phyloP scores from a whole-genome alignment of 2,329 filamentous ascomycete species.

The Lasiodiplodia gonubiensis region DNA sequence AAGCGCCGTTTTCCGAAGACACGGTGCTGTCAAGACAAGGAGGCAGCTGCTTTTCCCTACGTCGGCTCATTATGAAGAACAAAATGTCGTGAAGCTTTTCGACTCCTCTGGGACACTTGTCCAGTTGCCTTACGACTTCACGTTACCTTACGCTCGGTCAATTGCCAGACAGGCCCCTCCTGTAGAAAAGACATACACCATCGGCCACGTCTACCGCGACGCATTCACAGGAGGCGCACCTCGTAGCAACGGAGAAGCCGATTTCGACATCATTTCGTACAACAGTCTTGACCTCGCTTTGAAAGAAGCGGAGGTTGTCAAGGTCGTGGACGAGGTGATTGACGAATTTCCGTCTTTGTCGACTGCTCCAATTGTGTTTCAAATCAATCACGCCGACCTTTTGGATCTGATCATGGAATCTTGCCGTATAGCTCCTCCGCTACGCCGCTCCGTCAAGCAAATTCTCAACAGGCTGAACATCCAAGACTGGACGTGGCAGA shows the following conservation, averaged over 20 bases:
- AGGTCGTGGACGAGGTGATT: constrained; percentile 91
- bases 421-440: constrained; percentile 75
- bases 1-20: constrained; percentile 79
- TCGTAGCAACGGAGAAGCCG: constrained; percentile 81
- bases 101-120: constrained; percentile 85
- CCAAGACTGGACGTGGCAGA: constrained; percentile 78
- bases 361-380: constrained; percentile 79
- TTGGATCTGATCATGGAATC: constrained; percentile 88
- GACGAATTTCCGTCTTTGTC: constrained; percentile 77
- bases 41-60: constrained; percentile 80
- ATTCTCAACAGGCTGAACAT: constrained; percentile 87
- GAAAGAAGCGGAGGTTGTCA: constrained; percentile 92
- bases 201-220: constrained; percentile 86
- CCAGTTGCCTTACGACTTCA: constrained; percentile 93
- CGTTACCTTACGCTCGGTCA: constrained; percentile 82
- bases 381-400: constrained; percentile 86
- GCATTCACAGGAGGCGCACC: constrained; percentile 80
- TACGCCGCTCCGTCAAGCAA: constrained; percentile 77
- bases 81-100: constrained; percentile 77
- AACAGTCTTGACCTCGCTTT: constrained; percentile 81
- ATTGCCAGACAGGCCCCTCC: constrained; percentile 73
- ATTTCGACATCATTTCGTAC: constrained; percentile 93
- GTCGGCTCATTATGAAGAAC: constrained; percentile 73
- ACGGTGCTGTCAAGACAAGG: constrained; percentile 83
- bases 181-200: constrained; percentile 79